Conservation (phyloP, 306 rosid genomes). For the Gleditsia sinensis region DNA sequence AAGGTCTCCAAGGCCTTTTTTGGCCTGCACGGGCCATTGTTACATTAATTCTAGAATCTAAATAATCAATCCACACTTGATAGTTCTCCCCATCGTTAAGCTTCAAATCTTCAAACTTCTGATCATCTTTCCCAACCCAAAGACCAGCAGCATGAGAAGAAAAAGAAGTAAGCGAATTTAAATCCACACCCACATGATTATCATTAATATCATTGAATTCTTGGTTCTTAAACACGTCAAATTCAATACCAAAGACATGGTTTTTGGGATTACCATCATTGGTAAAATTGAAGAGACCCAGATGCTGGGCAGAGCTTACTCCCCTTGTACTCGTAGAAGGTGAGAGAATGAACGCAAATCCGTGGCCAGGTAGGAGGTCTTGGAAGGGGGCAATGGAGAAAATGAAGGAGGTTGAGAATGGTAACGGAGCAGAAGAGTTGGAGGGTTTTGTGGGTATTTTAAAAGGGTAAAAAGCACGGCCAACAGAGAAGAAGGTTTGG, state of each 20-base stretch:
- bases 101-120: conserved; percentile 35
- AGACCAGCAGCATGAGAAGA: conserved; percentile 46
- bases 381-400: conserved; percentile 49
- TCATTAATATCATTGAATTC: conserved; percentile 50
- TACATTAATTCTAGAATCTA: conserved; percentile 46
- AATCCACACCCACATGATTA: conserved; percentile 56
- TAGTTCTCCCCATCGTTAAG: conserved; percentile 51
- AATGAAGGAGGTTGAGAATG: conserved; percentile 55
- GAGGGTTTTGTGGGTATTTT: conserved; percentile 45
- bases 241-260: conserved; percentile 52
- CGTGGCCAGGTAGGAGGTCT: conserved; percentile 50
- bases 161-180: conserved; percentile 49
- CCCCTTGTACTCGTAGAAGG: conserved; percentile 43
- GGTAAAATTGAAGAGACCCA: conserved; percentile 55
- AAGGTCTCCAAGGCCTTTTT: conserved; percentile 43
- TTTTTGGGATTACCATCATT: conserved; percentile 46
- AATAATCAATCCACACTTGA: conserved; percentile 59
- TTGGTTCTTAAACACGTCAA: conserved; percentile 60
- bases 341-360: conserved; percentile 47
- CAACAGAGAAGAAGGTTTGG: conserved; percentile 45
- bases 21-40: conserved; percentile 48
- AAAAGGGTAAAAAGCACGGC: conserved; percentile 49
- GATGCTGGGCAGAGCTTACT: conserved; percentile 49
- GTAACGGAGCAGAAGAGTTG: conserved; percentile 34
- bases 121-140: conserved; percentile 41